Conservation (phyloP, 2,329 filamentous ascomycete genomes). For the Talaromyces pinophilus region DNA sequence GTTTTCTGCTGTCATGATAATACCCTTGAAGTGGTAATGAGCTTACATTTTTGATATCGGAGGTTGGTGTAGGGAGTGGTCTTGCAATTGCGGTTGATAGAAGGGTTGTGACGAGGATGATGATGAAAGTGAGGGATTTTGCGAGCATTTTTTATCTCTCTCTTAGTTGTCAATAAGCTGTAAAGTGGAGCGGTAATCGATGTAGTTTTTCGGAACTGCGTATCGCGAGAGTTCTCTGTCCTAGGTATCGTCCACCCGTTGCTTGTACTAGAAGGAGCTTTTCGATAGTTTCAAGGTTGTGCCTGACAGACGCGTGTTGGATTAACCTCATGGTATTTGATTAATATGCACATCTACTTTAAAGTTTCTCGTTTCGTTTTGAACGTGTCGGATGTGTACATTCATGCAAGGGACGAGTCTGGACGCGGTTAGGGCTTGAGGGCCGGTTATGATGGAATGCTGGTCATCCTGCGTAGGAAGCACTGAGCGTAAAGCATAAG, state of each 20-base stretch:
- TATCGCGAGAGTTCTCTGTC: neutral
- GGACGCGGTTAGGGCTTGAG: neutral
- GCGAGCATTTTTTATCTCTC: neutral
- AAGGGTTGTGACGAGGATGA: neutral
- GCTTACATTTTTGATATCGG: neutral
- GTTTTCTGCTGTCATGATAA: neutral
- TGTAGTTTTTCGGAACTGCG: neutral
- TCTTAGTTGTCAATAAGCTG: too few species aligned
- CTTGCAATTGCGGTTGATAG: neutral
- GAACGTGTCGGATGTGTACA: neutral
- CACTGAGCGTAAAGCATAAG: neutral
- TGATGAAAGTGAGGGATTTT: neutral
- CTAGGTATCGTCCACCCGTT: neutral
- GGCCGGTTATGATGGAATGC: neutral
- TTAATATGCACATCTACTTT: neutral
- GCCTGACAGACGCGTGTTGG: neutral
- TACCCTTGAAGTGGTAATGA: neutral
- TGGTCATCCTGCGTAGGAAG: too few species aligned
- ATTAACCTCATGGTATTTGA: neutral
- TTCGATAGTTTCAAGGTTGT: neutral
- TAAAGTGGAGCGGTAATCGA: neutral
- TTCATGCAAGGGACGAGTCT: conserved; percentile 2
- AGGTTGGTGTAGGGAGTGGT: neutral
- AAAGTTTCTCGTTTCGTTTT: neutral
- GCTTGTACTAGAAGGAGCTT: too few species aligned